Percentiles rank a stretch among this genome's conserved stretches.
phyloP scores from a whole-genome alignment of 225 moss, liverwort and hornwort species.

The Bryum argenteum region DNA sequence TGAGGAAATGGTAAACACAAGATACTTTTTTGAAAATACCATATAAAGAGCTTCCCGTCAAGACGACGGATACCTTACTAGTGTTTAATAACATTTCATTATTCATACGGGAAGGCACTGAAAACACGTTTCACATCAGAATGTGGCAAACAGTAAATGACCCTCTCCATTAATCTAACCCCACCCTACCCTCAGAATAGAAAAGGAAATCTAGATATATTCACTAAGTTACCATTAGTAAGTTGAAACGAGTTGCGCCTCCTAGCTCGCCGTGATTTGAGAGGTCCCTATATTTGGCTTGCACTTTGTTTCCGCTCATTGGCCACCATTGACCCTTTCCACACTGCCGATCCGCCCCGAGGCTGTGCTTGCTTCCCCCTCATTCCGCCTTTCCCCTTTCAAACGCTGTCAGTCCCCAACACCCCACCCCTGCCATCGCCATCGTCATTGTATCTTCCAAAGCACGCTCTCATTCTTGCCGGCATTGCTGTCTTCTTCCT shows the following conservation, averaged over 20 bases:
- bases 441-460: background rate
- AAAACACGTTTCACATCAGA: too few species aligned
- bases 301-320: background rate
- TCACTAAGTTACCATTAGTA: constrained; percentile 2
- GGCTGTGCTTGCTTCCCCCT: background rate
- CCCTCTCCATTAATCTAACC: too few species aligned
- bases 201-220: too few species aligned
- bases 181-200: too few species aligned
- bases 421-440: background rate
- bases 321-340: constrained; percentile 23
- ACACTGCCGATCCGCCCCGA: background rate
- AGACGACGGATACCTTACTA: too few species aligned
- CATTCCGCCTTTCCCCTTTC: background rate
- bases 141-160: too few species aligned
- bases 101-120: too few species aligned
- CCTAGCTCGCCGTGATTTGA: constrained; percentile 13
- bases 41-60: too few species aligned
- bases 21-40: too few species aligned
- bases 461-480: background rate
- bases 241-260: background rate
- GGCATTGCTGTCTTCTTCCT: constrained; percentile 1
- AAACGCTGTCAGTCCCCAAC: background rate
- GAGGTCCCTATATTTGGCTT: background rate
- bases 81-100: too few species aligned
- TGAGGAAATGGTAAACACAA: too few species aligned